phyloP scores from a whole-genome alignment of 768 basidiomycete species.

The Suillus fuscotomentosus region DNA sequence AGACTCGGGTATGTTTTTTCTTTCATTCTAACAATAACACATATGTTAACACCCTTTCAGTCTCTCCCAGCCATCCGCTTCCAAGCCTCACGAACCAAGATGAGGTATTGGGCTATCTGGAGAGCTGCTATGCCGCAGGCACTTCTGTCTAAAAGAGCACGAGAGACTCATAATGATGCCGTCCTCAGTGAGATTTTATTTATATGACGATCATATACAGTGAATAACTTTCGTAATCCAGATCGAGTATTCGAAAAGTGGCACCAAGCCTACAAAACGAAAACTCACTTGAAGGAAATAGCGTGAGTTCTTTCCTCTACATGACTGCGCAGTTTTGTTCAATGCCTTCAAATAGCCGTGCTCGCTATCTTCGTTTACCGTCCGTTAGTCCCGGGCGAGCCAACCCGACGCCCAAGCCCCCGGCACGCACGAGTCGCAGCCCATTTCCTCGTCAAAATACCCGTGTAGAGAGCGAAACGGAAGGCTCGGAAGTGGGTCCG shows the following conservation, averaged over 20 bases:
- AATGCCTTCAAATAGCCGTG: constrained; percentile 50
- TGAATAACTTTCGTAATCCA: constrained; percentile 4
- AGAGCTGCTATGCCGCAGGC: constrained; percentile 68
- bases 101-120: constrained; percentile 66
- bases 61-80: constrained; percentile 80
- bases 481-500: constrained; percentile 29
- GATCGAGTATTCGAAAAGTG: constrained; percentile 64
- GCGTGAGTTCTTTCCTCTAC: constrained; percentile 55
- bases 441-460: constrained; percentile 28
- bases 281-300: constrained; percentile 74
- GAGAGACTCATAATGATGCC: constrained; percentile 52
- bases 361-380: constrained; percentile 77
- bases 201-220: constrained; percentile 11
- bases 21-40: background rate
- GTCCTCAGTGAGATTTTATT: constrained; percentile 52
- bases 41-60: constrained; percentile 35
- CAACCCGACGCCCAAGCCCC: constrained; percentile 26
- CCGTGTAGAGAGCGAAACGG: constrained; percentile 28
- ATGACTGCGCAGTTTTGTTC: constrained; percentile 11
- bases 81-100: constrained; percentile 58
- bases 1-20: constrained; percentile 56
- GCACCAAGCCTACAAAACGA: constrained; percentile 66
- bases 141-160: constrained; percentile 61
- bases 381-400: constrained; percentile 43
- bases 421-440: constrained; percentile 27